phyloP scores from a whole-genome alignment of 345 rosid genomes.

The Aquilaria yunnanensis region DNA sequence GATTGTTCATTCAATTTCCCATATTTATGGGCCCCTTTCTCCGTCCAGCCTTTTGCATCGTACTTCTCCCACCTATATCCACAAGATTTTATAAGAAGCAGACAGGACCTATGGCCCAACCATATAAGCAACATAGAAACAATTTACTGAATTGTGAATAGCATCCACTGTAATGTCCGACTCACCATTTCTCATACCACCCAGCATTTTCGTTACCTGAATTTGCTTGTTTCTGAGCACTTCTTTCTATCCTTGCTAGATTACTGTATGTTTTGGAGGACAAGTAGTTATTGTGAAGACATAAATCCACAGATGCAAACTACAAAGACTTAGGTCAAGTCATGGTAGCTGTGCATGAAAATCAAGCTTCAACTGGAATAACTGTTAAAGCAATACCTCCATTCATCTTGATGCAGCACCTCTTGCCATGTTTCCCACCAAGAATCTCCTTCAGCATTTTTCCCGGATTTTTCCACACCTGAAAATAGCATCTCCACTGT shows the following conservation, averaged over 20 bases:
- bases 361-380: background rate
- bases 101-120: background rate
- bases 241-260: constrained; percentile 94
- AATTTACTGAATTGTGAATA: background rate
- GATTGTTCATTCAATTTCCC: constrained; percentile 96
- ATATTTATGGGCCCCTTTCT: constrained; percentile 97
- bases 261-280: constrained; percentile 47
- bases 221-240: constrained; percentile 98
- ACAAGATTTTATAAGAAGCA: background rate
- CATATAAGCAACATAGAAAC: background rate
- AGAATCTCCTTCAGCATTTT: constrained; percentile 89
- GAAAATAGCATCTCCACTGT: constrained; percentile 17
- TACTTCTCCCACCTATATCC: constrained; percentile 96
- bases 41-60: constrained; percentile 98
- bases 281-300: background rate
- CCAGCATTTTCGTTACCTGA: constrained; percentile 95
- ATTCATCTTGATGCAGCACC: constrained; percentile 95
- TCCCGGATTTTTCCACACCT: constrained; percentile 99
- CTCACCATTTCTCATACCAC: constrained; percentile 95
- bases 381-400: constrained; percentile 59
- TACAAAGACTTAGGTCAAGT: too few species aligned
- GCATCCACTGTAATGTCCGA: background rate
- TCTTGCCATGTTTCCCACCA: constrained; percentile 99
- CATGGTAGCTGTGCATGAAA: background rate
- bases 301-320: background rate